phyloP scores from a whole-genome alignment of 2,329 filamentous ascomycete genomes.

The Phyllosticta citribraziliensis region DNA sequence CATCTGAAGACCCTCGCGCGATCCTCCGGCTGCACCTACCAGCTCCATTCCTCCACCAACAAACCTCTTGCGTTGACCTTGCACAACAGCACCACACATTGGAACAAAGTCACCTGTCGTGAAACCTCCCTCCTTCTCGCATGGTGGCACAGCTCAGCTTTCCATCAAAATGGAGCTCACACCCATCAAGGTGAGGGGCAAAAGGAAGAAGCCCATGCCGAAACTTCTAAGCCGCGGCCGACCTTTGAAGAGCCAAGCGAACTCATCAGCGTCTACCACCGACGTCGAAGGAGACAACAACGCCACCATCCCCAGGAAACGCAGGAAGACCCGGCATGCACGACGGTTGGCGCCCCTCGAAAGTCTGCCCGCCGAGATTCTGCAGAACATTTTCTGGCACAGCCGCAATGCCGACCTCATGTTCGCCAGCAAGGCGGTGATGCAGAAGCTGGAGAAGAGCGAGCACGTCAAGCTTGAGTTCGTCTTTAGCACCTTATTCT shows the following conservation, averaged over 20 bases:
- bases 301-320: not conserved
- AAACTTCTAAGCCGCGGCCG: not conserved
- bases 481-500: not conserved
- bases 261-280: not conserved
- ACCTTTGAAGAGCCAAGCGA: not conserved
- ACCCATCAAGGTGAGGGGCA: not conserved
- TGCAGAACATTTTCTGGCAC: conserved; percentile 1
- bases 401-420: conserved; percentile 4
- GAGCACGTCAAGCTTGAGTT: conserved; percentile 6
- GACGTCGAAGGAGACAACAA: not conserved
- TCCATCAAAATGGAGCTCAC: not conserved
- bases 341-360: conserved; percentile 1
- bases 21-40: not conserved
- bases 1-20: not conserved
- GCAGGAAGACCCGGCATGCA: not conserved
- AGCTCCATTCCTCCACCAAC: not conserved
- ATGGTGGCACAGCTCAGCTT: not conserved
- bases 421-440: not conserved
- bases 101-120: not conserved
- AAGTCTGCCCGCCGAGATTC: conserved; percentile 2
- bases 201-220: not conserved
- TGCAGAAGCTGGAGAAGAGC: conserved; percentile 5
- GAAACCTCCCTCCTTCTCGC: not conserved
- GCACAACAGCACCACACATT: not conserved
- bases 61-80: not conserved